Evolutionary conservation across 129 eudicot species (phyloP), one percentile per base, ranked within the genome.

Genomic region (Artemisia tridentata): DNA sequence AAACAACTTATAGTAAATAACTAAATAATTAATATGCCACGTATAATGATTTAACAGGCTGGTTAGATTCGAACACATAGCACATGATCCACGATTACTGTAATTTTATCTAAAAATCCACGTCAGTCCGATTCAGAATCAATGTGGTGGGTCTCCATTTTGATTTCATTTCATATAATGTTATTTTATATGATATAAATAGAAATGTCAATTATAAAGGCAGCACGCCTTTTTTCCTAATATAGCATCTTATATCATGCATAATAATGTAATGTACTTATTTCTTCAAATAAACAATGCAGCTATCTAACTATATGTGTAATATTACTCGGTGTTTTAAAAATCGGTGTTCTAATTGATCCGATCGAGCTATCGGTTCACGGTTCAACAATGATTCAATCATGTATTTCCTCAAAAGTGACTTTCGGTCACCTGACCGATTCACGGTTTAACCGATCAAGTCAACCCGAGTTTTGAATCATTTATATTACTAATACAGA

Each of bases 81-180:
- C 65, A 71, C 76, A 17, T 77, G 76, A 63, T 70, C 51, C 81
- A 63, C 62, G 52, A 69, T 17, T 11, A 29, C 63, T 14, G 19
- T 43, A 71, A 23, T 16, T 53, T 54, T 18, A 71, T 54, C 52
- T 18, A 54, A 41, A 43, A 66, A 46, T 63, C 76, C 76, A 77
- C 72, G 65, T 77, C 61, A 71, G 72, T 21, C 68, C 7, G 67
- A 77, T 47, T 63, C 66, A 31, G 10, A 43, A 77, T 70, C 72
- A 16, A 51, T 27, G 38, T 66, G 67, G 49, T 67, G 61, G 73
- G 73, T 17, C 67, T n/a, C 38, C 16, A n/a, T 49, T 34, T 18
- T 49, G 63, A 54, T 74, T 53, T 47, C 9, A 45, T 65, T n/a
- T n/a, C n/a, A n/a, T n/a, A n/a, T n/a, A n/a, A n/a, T n/a, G n/a